Evolutionary conservation across 2,329 filamentous ascomycete genomes (phyloP), one percentile per base, ranked within the genome.

Genomic region (Colletotrichum viniferum): DNA sequence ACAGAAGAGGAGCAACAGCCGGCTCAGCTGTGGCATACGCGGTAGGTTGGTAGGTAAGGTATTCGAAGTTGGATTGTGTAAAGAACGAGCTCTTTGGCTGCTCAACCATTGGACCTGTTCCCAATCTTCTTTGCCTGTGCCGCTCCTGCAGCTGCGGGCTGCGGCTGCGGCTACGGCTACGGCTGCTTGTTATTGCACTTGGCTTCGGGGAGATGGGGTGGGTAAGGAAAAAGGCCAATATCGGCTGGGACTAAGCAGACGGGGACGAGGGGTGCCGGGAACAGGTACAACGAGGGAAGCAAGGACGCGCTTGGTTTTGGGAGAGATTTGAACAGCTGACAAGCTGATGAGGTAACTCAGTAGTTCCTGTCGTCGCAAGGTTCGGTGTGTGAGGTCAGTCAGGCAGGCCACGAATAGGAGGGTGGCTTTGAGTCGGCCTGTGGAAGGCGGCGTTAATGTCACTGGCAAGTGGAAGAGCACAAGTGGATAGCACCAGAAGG

Each of bases 291-390:
- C 18, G 43, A n/a, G 18, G 38, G 62, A 48, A 18, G 73, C 73
- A 76, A 38, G 69, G 73, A 72, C 52, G 43, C 55, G 68, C 34
- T 75, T 21, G 62, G 55, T 74, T 56, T 18, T 16, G 48, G 69
- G 30, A 66, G 21, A 18, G 70, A 73, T 48, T 21, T 52, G 63
- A 76, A 64, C 73, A 73, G 73, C 63, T 76, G 73, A 76, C 73
- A 73, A 73, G 73, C 48, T 60, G 18, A 43, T 38, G 48, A 69
- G 73, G 56, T 69, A 66, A 76, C 62, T 69, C 69, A 63, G 55
- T 36, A 69, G 70, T 75, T 24, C 56, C 62, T 21, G 56, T 68
- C 69, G 58, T 76, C 48, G 38, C 69, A 73, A 64, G 58, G 69
- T 64, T 67, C 24, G 63, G 52, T 56, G 65, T 68, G 48, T 43